Evolutionary conservation across 2,329 filamentous ascomycete genomes (phyloP).

Genomic region (Botrytis fabae): DNA sequence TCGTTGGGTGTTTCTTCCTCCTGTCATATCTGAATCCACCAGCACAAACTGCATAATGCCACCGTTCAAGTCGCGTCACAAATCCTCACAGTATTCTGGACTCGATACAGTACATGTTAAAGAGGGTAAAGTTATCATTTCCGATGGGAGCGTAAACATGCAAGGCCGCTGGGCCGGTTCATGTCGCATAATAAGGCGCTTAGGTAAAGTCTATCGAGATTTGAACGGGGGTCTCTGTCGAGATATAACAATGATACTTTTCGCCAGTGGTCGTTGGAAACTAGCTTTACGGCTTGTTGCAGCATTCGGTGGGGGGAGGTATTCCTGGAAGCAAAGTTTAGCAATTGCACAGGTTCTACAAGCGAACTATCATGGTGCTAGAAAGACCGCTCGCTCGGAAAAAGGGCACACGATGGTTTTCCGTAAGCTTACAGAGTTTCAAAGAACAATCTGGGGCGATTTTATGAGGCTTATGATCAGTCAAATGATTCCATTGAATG

Average conservation of each 20-base stretch:
- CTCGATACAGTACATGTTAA: conserved; percentile 6
- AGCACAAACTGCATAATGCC: conserved; percentile 15
- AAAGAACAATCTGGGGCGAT: conserved; percentile 10
- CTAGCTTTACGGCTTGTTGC: conserved; percentile 6
- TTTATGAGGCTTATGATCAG: conserved; percentile 19
- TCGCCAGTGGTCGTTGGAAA: conserved; percentile 3
- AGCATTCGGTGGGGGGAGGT: not conserved
- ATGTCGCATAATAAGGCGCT: not conserved
- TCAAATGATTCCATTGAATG: conserved; percentile 15
- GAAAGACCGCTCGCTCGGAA: not conserved
- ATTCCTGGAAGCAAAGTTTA: conserved; percentile 10
- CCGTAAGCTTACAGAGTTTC: not conserved
- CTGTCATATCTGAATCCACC: not conserved
- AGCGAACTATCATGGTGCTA: not conserved
- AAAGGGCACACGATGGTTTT: not conserved
- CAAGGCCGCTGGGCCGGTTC: conserved; percentile 2
- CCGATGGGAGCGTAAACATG: not conserved
- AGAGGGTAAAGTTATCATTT: not conserved
- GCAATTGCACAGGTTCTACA: not conserved
- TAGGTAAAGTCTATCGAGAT: not conserved
- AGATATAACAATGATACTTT: conserved; percentile 10
- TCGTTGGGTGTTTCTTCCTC: conserved; percentile 21
- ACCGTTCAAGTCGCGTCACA: conserved; percentile 6
- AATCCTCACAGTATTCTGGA: conserved; percentile 5
- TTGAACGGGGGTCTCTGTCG: not conserved